Evolutionary conservation across 169 alveolate species (phyloP), one percentile per base, ranked within the genome.

Genomic region (Nephromyces sp.): DNA sequence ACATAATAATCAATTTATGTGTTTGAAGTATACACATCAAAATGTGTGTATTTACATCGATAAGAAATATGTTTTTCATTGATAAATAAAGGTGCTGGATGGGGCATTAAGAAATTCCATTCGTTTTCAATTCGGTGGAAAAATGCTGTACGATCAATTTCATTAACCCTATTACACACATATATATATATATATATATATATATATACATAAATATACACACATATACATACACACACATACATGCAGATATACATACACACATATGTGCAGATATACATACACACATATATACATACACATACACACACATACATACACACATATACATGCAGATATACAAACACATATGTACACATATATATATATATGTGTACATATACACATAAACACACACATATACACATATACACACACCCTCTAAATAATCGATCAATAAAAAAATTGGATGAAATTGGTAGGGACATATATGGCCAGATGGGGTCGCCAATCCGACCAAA

Each of bases 401-500:
- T 61, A 61, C 8, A 61, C 67, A 8, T 8, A 61, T 5, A 8
- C 8, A 4, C 28, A 8, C 22, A 67, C 0, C 82, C 82, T 24
- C 64, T 57, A 51, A 75, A 75, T 1, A 75, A 70, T 8, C 82
- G 62, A 28, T 75, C 82, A 0, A 68, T 0, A 62, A 75, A 75
- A 0, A 75, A 22, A 2, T 71, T 71, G 32, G 68, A 33, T 6
- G 82, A 64, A 1, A 70, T 66, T n/a, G 82, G 67, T 43, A 31
- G 33, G 6, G 77, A 52, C 31, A 57, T 35, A 62, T 68, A 64
- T 3, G 82, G 82, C 33, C 33, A 63, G 24, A 6, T 15, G 0
- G 82, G 82, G 27, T 75, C 76, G 0, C 72, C 76, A 29, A 75
- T 0, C 2, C 82, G 31, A 32, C 82, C 82, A n/a, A 75, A 67